Conservation (phyloP, 805 yeast species). For the Candida peoriensis region DNA sequence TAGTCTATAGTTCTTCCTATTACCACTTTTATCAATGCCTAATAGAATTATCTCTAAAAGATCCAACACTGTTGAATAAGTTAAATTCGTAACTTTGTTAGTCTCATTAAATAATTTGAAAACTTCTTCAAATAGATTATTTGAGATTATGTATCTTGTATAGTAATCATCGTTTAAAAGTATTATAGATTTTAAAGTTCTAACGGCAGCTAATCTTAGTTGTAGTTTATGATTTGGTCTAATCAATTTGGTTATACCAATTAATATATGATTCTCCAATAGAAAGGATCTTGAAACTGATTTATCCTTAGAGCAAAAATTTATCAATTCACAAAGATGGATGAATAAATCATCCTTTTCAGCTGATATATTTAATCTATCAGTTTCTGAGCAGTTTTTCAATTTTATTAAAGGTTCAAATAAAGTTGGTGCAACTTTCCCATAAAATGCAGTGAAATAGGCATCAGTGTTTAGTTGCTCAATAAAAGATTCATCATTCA, state of each 20-base stretch:
- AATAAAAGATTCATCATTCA: slow-evolving; percentile 19
- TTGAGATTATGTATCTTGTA: slow-evolving; percentile 49
- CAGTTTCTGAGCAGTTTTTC: slow-evolving; percentile 5
- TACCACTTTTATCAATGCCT: slow-evolving; percentile 18
- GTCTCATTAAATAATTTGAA: slow-evolving; percentile 46
- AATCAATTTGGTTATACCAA: slow-evolving; percentile 50
- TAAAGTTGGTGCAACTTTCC: slow-evolving; percentile 51
- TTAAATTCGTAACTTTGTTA: slow-evolving; percentile 50
- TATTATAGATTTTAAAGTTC: slow-evolving; percentile 63
- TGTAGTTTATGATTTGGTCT: slow-evolving; percentile 35
- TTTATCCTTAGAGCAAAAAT: slow-evolving; percentile 57
- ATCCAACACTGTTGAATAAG: slow-evolving; percentile 73
- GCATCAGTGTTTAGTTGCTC: slow-evolving; percentile 31
- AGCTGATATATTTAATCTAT: not conserved
- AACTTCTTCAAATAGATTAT: slow-evolving; percentile 45
- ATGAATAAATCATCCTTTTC: slow-evolving; percentile 41
- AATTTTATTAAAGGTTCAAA: slow-evolving; percentile 44
- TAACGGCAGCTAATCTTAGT: slow-evolving; percentile 58
- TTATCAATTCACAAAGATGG: slow-evolving; percentile 64
- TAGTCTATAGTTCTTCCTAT: slow-evolving; percentile 19
- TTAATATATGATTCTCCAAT: slow-evolving; percentile 50
- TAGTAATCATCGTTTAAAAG: slow-evolving; percentile 59
- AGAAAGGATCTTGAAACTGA: slow-evolving; percentile 57
- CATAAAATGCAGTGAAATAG: slow-evolving; percentile 59
- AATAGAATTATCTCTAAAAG: slow-evolving; percentile 44